A percentile compares a stretch with the other conserved stretches of the same genome.
Evolutionary conservation across 176 grass and related monocot species (phyloP).

Genomic region (barley (Hordeum vulgare)): DNA sequence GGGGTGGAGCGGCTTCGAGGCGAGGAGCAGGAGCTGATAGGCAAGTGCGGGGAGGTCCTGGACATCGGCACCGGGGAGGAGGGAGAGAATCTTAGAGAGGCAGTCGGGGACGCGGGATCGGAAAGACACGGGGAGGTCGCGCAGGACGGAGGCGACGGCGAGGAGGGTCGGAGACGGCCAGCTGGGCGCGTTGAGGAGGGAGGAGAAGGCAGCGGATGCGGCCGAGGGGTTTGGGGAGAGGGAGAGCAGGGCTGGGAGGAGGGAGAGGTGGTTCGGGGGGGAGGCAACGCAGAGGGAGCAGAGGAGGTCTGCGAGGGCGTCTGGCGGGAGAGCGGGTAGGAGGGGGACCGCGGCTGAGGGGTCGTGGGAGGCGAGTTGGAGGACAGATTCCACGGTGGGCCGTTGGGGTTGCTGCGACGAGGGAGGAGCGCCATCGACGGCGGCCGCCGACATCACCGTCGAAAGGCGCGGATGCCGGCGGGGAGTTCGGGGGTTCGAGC

Average conservation of each 20-base stretch:
- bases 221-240: slow-evolving; percentile 11
- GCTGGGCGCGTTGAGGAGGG: slow-evolving; percentile 2
- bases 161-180: slow-evolving; percentile 23
- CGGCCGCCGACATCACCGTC: slow-evolving; percentile 22
- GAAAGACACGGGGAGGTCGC: slow-evolving; percentile 36
- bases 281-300: slow-evolving; percentile 20
- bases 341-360: slow-evolving; percentile 20
- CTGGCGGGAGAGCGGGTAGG: slow-evolving; percentile 18
- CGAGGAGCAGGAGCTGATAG: slow-evolving; percentile 80
- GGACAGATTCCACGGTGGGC: neutral
- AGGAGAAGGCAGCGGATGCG: slow-evolving; percentile 2
- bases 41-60: slow-evolving; percentile 69
- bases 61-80: slow-evolving; percentile 47
- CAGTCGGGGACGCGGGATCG: slow-evolving; percentile 26
- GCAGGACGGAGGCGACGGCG: slow-evolving; percentile 30
- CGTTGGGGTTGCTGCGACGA: slow-evolving; percentile 1
- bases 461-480: neutral
- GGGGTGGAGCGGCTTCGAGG: slow-evolving; percentile 54
- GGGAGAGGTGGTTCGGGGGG: slow-evolving; percentile 13
- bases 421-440: neutral
- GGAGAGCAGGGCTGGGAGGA: slow-evolving; percentile 25
- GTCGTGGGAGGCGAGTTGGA: slow-evolving; percentile 22
- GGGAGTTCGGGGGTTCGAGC: neutral
- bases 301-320: slow-evolving; percentile 14
- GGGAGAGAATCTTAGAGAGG: slow-evolving; percentile 41